Base-by-base conservation (phyloP, 495 filamentous ascomycete species). In the Aspergillus affinis region DNA sequence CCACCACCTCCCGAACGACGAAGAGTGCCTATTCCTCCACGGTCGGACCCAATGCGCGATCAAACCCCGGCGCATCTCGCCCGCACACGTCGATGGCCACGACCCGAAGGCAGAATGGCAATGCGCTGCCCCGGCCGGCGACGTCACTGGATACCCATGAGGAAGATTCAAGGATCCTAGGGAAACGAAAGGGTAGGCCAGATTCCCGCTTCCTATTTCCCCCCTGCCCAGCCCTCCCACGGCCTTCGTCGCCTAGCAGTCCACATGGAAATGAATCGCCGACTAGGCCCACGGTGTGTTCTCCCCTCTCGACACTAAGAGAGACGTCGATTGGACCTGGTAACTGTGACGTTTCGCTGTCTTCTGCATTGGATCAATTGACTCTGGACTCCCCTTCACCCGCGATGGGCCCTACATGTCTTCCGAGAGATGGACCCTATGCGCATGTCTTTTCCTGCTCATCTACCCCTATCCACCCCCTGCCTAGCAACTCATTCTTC, bases 141-240 rank as follows among this genome's bases (percentile, higher is more conserved):
- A 89, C 84, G 13, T 79, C 86, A 17, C 79, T 87, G 70, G 85
- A 84, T 54, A 80, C 78, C 61, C 81, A 85, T 20, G 76, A 77
- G 67, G 79, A 77, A 69, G 78, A 76, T 71, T 60, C 74, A 46
- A 74, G 75, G 61, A 70, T 77, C 5, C 64, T 79, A 45, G 79
- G 81, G 62, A 84, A 87, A 75, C 73, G 82, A 71, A 90, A 91
- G 82, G 90, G 90, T 93, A 92, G 69, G 85, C 76, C 36, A 59
- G 47, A 48, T 57, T 65, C 57, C 60, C 63, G 59, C 61, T 69
- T 65, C 69, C 64, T 67, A 66, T 65, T 72, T 63, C 65, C 60
- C 60, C 55, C 64, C 54, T 63, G 62, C 56, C 51, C 58, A 29
- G 60, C 51, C 41, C 63, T 65, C 59, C 60, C 62, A 61, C 61